These are phyloP conservation scores for Neurospora sp. DNA, from an alignment of 2,329 filamentous ascomycete species.

Conservation along the genomic window DNA sequence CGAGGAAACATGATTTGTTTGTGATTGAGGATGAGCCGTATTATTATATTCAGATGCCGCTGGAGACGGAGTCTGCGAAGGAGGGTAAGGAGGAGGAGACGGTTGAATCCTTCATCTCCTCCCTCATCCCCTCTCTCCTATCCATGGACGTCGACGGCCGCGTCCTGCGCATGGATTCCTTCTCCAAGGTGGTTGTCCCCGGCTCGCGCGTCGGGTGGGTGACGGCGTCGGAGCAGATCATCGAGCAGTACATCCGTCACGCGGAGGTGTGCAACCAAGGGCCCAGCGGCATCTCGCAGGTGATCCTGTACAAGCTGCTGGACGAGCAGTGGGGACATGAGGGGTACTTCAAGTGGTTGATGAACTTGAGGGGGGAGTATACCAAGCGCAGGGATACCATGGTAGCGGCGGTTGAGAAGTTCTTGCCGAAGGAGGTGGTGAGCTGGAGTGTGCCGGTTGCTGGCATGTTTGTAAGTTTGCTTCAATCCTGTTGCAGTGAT, in stretches of 20 bases:
- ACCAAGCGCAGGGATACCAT: slow-evolving; percentile 69
- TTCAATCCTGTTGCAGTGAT: too few species aligned
- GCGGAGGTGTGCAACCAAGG: slow-evolving; percentile 79
- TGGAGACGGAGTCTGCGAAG: slow-evolving; percentile 39
- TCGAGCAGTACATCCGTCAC: slow-evolving; percentile 74
- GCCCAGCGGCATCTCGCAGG: slow-evolving; percentile 74
- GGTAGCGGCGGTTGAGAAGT: slow-evolving; percentile 67
- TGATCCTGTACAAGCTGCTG: slow-evolving; percentile 77
- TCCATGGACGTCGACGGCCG: slow-evolving; percentile 79
- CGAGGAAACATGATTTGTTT: slow-evolving; percentile 74
- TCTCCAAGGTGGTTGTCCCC: slow-evolving; percentile 83
- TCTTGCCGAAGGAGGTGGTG: slow-evolving; percentile 64
- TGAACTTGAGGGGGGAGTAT: slow-evolving; percentile 72
- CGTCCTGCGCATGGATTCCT: slow-evolving; percentile 84
- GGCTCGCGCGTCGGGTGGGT: slow-evolving; percentile 82
- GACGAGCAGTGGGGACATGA: slow-evolving; percentile 92
- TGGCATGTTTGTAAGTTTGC: slow-evolving; percentile 78
- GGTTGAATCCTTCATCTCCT: slow-evolving; percentile 63
- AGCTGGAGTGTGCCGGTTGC: slow-evolving; percentile 72
- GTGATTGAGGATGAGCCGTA: slow-evolving; percentile 93
- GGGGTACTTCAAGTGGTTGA: slow-evolving; percentile 84
- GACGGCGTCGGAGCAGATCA: slow-evolving; percentile 73
- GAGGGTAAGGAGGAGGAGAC: slow-evolving; percentile 43
- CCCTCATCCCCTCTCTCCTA: slow-evolving; percentile 65
- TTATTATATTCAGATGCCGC: slow-evolving; percentile 85